Percentiles rank a stretch among this genome's conserved stretches.
These are phyloP conservation scores for Acrocalymma vagum DNA, from an alignment of 2,329 filamentous ascomycete genomes.

Conservation along the genomic window DNA sequence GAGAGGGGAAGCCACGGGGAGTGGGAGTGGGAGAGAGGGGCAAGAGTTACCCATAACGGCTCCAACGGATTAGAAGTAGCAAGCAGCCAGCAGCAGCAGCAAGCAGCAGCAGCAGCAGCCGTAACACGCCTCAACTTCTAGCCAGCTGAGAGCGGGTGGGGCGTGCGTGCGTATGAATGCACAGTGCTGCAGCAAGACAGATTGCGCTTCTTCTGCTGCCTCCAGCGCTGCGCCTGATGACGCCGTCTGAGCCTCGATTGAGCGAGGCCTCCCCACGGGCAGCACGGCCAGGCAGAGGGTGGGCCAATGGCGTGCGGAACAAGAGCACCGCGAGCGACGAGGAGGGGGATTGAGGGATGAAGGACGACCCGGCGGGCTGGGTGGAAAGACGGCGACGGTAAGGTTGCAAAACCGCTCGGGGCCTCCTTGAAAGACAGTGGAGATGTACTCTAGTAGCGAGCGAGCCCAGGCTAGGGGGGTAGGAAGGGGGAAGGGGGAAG, in stretches of 20 bases:
- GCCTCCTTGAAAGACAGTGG: too few species aligned
- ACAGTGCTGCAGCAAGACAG: conserved; percentile 37
- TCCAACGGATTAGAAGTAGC: conserved; percentile 30
- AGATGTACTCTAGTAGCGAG: too few species aligned
- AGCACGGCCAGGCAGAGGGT: conserved; percentile 22
- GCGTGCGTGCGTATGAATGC: conserved; percentile 36
- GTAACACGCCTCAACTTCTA: conserved; percentile 31
- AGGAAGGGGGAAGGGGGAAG: too few species aligned
- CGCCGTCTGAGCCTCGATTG: conserved; percentile 37
- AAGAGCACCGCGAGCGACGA: conserved; percentile 30
- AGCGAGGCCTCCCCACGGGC: conserved; percentile 37
- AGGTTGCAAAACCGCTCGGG: conserved; percentile 33
- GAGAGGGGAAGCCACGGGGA: conserved; percentile 23
- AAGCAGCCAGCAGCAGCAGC: conserved; percentile 15
- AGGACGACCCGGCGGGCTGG: conserved; percentile 33
- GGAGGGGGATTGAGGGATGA: too few species aligned
- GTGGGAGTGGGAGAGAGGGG: conserved; percentile 29
- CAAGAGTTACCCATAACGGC: conserved; percentile 37
- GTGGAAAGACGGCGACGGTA: conserved; percentile 22
- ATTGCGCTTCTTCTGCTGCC: conserved; percentile 42
- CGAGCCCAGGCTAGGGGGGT: too few species aligned
- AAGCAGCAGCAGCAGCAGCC: too few species aligned
- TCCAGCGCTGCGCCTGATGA: conserved; percentile 35
- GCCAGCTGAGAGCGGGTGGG: conserved; percentile 41
- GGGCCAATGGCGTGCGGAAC: conserved; percentile 37